Conservation (phyloP, 805 yeast genomes). For the Suhomyces pyralidae region DNA sequence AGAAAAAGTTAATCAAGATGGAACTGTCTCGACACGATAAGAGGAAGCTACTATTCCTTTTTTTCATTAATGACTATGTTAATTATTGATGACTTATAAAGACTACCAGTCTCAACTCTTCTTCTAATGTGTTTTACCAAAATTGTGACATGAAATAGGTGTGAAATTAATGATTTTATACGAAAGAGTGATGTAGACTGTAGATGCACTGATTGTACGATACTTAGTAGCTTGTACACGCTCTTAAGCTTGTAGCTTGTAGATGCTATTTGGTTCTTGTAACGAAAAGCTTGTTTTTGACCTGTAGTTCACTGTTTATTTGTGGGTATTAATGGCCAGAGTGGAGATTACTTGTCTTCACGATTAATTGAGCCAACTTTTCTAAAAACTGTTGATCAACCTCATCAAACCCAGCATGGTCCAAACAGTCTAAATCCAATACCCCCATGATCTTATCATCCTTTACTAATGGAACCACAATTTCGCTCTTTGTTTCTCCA, state of each 20-base stretch:
- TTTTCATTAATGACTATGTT: neutral
- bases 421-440: slow-evolving; percentile 79
- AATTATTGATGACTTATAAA: neutral
- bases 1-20: neutral
- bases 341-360: slow-evolving; percentile 46
- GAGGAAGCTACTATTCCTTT: too few species aligned
- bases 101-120: neutral
- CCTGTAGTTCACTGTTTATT: too few species aligned
- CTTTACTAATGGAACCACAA: slow-evolving; percentile 70
- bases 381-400: slow-evolving; percentile 61
- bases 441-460: slow-evolving; percentile 59
- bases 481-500: slow-evolving; percentile 89
- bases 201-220: too few species aligned
- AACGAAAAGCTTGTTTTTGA: too few species aligned
- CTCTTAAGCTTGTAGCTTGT: too few species aligned
- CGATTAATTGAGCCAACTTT: slow-evolving; percentile 51
- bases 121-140: slow-evolving; percentile 2
- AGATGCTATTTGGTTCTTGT: too few species aligned
- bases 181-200: too few species aligned
- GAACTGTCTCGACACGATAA: neutral
- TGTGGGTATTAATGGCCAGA: too few species aligned
- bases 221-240: too few species aligned
- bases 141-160: slow-evolving; percentile 3
- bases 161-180: neutral
- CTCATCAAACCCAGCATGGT: slow-evolving; percentile 61